Base-by-base conservation (phyloP, 208 protist species). In the Trypanosoma scelopori region DNA sequence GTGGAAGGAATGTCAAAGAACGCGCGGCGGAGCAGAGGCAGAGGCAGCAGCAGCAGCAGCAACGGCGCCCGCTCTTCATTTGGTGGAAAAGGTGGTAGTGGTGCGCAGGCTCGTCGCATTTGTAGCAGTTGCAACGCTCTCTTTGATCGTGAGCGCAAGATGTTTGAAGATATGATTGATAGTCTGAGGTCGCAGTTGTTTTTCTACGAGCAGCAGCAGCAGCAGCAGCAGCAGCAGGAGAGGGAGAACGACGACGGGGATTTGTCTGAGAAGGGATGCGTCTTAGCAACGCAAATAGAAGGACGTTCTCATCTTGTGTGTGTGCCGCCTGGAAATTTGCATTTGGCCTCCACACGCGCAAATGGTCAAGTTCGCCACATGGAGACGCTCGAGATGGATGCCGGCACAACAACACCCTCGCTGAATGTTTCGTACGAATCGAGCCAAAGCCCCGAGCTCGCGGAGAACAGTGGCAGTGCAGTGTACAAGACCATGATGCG, bases 81-180 rank as follows among this genome's bases (percentile, higher is more conserved):
- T 1, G 48, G 25, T 11, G 25, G 45, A 48, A 48, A 18, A 18
- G 20, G 20, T 6, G 15, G 15, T 25, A 15, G 41, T 18, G n/a
- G 35, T 11, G 18, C 5, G 27, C 11, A 48, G 5, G 25, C 7
- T 7, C 58, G 28, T 39, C 52, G 20, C 41, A 68, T 68, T 51
- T 68, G 62, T 51, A 27, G 48, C 11, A 15, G 27, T 12, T 68
- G 62, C 41, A 68, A 68, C 41, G 43, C 27, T 45, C 5, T 30
- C 6, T 68, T 68, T 52, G 62, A 68, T 39, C 37, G 62, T 15
- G 62, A 68, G 37, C 49, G 62, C 11, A 2, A n/a, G 0, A 39
- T 42, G 51, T 68, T 52, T 56, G 43, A 50, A 1, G 27, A 47
- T 2, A 50, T 68, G 23, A 57, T 68, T 23, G 4, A 22, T 5